Evolutionary conservation across 1,284 basidiomycete species (phyloP), one percentile per base, ranked within the genome.

Genomic region (Marasmius sp.): DNA sequence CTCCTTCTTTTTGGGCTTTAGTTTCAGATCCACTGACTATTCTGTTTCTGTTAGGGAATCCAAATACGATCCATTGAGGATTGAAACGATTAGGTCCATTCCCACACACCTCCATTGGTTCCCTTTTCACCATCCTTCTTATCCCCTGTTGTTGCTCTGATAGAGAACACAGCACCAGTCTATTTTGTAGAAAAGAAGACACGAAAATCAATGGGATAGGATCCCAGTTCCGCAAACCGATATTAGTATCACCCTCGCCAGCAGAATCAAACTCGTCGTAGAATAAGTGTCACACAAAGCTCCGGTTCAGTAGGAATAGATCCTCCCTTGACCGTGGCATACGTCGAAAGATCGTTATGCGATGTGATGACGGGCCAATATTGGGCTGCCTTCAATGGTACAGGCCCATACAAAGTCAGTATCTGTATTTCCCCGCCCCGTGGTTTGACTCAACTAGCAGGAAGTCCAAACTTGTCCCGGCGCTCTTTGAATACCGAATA

Each of bases 91-190:
- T n/a, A 90, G 3, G 97, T 98, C 96, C 96, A 98, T 78, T 98
- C 95, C 95, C 95, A 99, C 16, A 97, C 91, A 18, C 97, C 97
- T 18, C 97, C 97, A 68, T 98, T 98, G 68, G 89, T 88, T 33
- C 90, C 89, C 71, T 77, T 82, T 2, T 85, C 83, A 41, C 73
- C 79, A 48, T 72, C 67, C 63, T 74, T 77, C 58, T 74, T 74
- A 63, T 77, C 72, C 57, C 85, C 90, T 6, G 81, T 85, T 54
- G 89, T 91, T 22, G 87, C 84, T 48, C 89, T 91, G 58, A 41
- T 57, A 16, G 41, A n/a, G 11, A 59, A 36, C 5, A 27, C 27
- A 27, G 27, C 27, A 27, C 5, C 27, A 27, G 36, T 43, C 43
- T 62, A 33, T 27, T 36, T 37, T 18, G 14, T 47, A 16, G 55